A percentile compares a stretch with the other conserved stretches of the same genome.
phyloP scores from a whole-genome alignment of 2,329 filamentous ascomycete species.

The Diplodia intermedia region DNA sequence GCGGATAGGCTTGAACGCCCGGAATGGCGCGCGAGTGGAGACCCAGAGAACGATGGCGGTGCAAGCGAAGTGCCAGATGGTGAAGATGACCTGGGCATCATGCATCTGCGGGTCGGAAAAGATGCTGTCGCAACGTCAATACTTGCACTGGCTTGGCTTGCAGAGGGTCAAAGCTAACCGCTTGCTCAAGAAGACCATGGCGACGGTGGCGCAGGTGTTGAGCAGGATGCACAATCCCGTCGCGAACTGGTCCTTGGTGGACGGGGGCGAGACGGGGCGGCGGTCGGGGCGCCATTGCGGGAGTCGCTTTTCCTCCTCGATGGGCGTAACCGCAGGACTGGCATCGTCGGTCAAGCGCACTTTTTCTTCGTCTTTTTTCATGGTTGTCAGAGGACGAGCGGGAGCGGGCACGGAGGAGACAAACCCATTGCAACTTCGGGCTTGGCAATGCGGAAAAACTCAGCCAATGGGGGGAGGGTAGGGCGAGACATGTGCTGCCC shows the following conservation, averaged over 20 bases:
- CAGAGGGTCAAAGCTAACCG: conserved; percentile 41
- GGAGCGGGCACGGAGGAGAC: background rate
- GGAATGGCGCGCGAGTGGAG: conserved; percentile 51
- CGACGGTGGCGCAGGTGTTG: conserved; percentile 54
- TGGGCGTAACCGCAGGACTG: conserved; percentile 19
- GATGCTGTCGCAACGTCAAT: conserved; percentile 42
- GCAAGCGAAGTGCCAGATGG: conserved; percentile 57
- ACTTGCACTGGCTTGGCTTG: background rate
- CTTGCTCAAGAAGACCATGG: conserved; percentile 56
- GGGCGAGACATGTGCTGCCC: conserved; percentile 7
- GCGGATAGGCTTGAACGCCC: conserved; percentile 54
- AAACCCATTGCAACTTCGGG: conserved; percentile 15
- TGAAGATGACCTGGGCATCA: conserved; percentile 55
- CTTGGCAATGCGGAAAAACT: conserved; percentile 1
- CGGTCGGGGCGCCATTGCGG: conserved; percentile 30
- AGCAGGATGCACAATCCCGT: conserved; percentile 51
- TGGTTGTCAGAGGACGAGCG: conserved; percentile 2
- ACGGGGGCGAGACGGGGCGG: conserved; percentile 8
- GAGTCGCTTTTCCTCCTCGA: conserved; percentile 24
- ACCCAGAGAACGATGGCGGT: conserved; percentile 54
- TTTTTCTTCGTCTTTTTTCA: conserved; percentile 22
- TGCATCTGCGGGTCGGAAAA: conserved; percentile 54
- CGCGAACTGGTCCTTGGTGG: conserved; percentile 43
- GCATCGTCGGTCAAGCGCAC: conserved; percentile 6
- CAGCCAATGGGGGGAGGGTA: conserved; percentile 2